Base-by-base conservation (phyloP, 345 rosid species). In the Sonneratia alba region DNA sequence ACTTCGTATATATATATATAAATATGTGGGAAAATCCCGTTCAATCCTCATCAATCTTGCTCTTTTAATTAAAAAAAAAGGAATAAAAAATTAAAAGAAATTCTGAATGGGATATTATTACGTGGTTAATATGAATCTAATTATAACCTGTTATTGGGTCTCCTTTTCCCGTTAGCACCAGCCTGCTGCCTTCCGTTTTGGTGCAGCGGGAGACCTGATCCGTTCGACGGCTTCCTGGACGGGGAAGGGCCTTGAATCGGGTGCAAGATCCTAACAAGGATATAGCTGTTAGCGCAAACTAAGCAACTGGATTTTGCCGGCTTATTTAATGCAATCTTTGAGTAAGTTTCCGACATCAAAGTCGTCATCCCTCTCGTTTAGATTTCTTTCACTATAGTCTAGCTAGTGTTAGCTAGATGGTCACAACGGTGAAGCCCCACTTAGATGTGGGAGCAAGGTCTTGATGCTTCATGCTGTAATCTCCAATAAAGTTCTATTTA, bases 211-310 rank as follows among this genome's bases (percentile, higher is more conserved):
- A 70, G 68, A 59, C 87, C 87, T 57, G 45, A 77, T 34, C 88
- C 92, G 67, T 82, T 86, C 62, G 77, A 38, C 67, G 81, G 78
- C 78, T 92, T 89, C 68, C 87, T 81, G 42, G 92, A 85, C 10
- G 90, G 89, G 13, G 87, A 91, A 79, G 93, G 89, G n/a, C 88
- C 91, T 69, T 75, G 59, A 61, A 70, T 75, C 38, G 83, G 70
- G 79, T 71, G 80, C 45, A 81, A 21, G 77, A 79, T 91, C 85
- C 87, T 91, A 85, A 77, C 77, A 81, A 76, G 77, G 45, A 61
- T 57, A 22, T 24, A 47, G 27, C 32, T 15, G 32, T 62, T 34
- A 62, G 66, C 38, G 27, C 13, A 27, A 12, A 22, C n/a, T 2
- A 51, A 18, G 11, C 51, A 14, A 47, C 43, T 40, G 43, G 43